phyloP scores from a whole-genome alignment of 345 rosid genomes.

The Boechera stricta region DNA sequence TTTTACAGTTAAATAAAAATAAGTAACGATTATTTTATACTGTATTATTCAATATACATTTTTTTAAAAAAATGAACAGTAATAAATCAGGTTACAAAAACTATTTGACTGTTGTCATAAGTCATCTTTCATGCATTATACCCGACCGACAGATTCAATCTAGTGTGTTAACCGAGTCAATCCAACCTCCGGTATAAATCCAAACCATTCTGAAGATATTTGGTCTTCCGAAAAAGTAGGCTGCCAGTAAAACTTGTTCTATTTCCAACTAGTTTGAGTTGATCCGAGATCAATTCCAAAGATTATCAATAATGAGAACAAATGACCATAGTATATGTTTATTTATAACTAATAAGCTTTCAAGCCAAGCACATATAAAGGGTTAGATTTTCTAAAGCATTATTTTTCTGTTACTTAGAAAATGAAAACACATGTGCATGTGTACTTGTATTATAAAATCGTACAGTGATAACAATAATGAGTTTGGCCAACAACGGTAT shows the following conservation, averaged over 20 bases:
- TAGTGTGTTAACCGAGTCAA: neutral
- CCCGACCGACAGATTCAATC: neutral
- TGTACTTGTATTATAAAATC: slow-evolving; percentile 37
- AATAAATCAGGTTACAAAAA: neutral
- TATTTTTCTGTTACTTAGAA: neutral
- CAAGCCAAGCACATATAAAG: neutral
- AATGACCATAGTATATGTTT: neutral
- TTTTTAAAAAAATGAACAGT: neutral
- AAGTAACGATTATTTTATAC: neutral
- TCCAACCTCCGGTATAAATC: neutral
- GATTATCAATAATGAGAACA: neutral
- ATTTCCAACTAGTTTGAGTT: too few species aligned
- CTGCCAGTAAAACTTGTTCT: too few species aligned
- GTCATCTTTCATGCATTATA: slow-evolving; percentile 1
- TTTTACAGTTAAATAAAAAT: neutral
- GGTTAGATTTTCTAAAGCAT: slow-evolving; percentile 3
- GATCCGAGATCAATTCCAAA: too few species aligned
- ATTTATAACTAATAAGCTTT: slow-evolving; percentile 3
- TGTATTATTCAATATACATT: neutral
- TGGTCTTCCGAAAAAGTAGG: neutral
- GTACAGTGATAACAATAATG: slow-evolving; percentile 41
- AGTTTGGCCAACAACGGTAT: slow-evolving; percentile 42
- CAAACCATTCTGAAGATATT: neutral
- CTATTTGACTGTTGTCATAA: neutral
- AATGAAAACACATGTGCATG: slow-evolving; percentile 35